Evolutionary conservation across 768 basidiomycete species (phyloP), one percentile per base, ranked within the genome.

Genomic region (Leccinum disarticulatum): DNA sequence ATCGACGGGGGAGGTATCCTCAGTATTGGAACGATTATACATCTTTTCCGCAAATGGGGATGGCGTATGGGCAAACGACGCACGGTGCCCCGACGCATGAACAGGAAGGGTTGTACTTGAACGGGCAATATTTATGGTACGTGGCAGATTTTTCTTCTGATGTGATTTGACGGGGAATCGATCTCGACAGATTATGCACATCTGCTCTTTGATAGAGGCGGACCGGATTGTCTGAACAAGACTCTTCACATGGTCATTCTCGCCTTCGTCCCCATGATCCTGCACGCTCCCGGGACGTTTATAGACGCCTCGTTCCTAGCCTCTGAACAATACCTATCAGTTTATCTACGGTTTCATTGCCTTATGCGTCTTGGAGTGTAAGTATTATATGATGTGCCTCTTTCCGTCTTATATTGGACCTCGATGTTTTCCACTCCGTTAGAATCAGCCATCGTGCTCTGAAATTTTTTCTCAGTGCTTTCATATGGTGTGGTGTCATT

Each of bases 11-110:
- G 4, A 75, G 80, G 36, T 81, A 82, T 58, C 81, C 80, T 17
- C 81, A 83, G 60, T 85, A 76, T 62, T 85, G 83, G 83, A 79
- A 74, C 53, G 83, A 86, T 41, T 83, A 80, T 68, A 77, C 80
- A 28, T 74, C 81, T 14, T 84, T 81, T 66, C 74, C 80, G 8
- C 81, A 81, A 67, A 72, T 83, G 63, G 79, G 77, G 49, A 69
- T 77, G 50, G 66, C 79, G 3, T 81, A 81, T 67, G 68, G 68
- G 6, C 63, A 67, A 30, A 3, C 56, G 10, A 35, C 61, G 10
- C 41, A 43, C 17, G 59, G 56, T 13, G 49, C 50, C 15, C 25
- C 53, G 17, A 43, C 43, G n/a, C 68, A 69, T 27, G 66, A 61
- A 22, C 68, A 68, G n/a, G 66, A 61, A 2, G 65, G 59, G 10